These are phyloP conservation scores for Dioscorea zingiberensis DNA, from an alignment of 106 monocot genomes.

Conservation along the genomic window DNA sequence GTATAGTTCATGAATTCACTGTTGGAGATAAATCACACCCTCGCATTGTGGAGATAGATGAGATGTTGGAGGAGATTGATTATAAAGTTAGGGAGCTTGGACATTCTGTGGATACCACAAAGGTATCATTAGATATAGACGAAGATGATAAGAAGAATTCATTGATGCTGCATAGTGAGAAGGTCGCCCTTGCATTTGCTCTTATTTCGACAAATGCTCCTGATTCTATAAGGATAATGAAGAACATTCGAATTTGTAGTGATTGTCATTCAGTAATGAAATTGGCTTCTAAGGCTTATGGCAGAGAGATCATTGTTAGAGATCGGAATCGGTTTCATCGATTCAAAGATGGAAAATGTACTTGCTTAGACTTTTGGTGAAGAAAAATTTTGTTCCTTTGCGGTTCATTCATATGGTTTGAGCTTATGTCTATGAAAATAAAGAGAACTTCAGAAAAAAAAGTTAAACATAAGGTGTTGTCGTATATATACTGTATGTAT, in stretches of 20 bases:
- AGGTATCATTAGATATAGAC: slow-evolving; percentile 7
- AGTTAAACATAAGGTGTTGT: no score
- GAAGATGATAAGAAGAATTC: slow-evolving; percentile 1
- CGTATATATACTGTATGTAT: no score
- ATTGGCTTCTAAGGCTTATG: not conserved
- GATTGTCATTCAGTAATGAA: not conserved
- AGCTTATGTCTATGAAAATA: no score
- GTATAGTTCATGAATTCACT: slow-evolving; percentile 12
- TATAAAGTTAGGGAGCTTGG: not conserved
- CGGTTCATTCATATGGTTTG: no score
- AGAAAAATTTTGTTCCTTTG: no score
- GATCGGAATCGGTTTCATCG: slow-evolving; percentile 1
- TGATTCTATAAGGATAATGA: not conserved
- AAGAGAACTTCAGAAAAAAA: no score
- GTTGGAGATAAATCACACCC: slow-evolving; percentile 10
- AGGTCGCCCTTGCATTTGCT: not conserved
- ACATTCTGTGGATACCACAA: not conserved
- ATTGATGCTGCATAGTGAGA: slow-evolving; percentile 2
- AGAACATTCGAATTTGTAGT: not conserved
- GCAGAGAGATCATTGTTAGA: not conserved
- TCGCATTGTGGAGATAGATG: not conserved
- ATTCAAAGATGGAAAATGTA: not conserved
- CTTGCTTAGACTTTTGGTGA: not conserved
- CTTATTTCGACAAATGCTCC: not conserved
- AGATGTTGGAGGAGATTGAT: slow-evolving; percentile 7